phyloP scores from a whole-genome alignment of 306 rosid genomes.

The Rosa persica region DNA sequence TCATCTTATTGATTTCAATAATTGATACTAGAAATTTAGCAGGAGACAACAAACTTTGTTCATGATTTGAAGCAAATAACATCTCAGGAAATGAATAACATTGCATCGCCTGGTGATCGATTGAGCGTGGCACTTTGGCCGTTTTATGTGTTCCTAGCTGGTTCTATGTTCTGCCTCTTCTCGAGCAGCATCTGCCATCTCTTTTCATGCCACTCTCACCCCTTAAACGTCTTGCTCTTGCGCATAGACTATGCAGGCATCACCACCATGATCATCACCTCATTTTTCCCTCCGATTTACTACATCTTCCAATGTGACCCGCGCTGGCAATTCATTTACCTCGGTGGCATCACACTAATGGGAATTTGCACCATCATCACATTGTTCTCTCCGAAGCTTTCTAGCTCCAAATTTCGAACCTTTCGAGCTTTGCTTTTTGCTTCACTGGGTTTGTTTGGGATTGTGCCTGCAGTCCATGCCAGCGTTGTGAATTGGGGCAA shows the following conservation, averaged over 20 bases:
- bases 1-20: background rate
- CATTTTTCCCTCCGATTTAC: conserved; percentile 93
- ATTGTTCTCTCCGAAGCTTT: conserved; percentile 62
- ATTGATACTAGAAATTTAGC: conserved; percentile 16
- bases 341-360: conserved; percentile 77
- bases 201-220: conserved; percentile 79
- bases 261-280: conserved; percentile 86
- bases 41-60: conserved; percentile 56
- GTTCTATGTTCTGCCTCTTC: conserved; percentile 90
- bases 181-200: conserved; percentile 95
- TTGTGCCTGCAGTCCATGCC: conserved; percentile 80
- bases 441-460: conserved; percentile 88
- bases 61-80: conserved; percentile 45
- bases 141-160: conserved; percentile 78
- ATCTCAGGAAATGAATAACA: conserved; percentile 39
- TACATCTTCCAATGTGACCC: conserved; percentile 84
- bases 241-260: conserved; percentile 82
- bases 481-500: conserved; percentile 72
- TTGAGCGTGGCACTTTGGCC: conserved; percentile 65
- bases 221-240: conserved; percentile 51
- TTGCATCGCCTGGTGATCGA: conserved; percentile 8
- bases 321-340: conserved; percentile 80
- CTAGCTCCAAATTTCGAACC: conserved; percentile 49
- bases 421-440: conserved; percentile 79
- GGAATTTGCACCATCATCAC: conserved; percentile 72